Evolutionary conservation across 768 basidiomycete species (phyloP).

Genomic region (Collybia sp.): DNA sequence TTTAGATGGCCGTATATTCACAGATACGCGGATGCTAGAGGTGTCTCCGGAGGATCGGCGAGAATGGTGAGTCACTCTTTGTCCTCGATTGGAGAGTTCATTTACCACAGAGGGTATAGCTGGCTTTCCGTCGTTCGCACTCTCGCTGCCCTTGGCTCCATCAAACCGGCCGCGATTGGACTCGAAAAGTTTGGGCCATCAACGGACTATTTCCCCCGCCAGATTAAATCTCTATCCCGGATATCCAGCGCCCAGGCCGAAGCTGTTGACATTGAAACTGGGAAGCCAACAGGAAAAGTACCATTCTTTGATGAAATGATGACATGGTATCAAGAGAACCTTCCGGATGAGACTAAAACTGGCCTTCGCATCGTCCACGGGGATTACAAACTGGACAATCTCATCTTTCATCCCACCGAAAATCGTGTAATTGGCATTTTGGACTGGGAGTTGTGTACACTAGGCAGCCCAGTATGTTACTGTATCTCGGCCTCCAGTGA

Average conservation of each 20-base stretch:
- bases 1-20: slow-evolving; percentile 90
- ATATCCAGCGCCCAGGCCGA: slow-evolving; percentile 78
- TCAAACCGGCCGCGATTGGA: slow-evolving; percentile 62
- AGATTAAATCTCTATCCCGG: slow-evolving; percentile 83
- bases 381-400: slow-evolving; percentile 97
- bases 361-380: slow-evolving; percentile 92
- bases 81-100: background rate
- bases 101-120: slow-evolving; percentile 28
- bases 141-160: slow-evolving; percentile 61
- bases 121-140: slow-evolving; percentile 76
- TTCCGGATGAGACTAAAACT: slow-evolving; percentile 73
- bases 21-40: slow-evolving; percentile 74
- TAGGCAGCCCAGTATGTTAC: slow-evolving; percentile 77
- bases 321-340: slow-evolving; percentile 67
- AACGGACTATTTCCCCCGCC: slow-evolving; percentile 86
- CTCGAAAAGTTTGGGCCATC: slow-evolving; percentile 68
- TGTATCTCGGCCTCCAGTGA: too few species aligned
- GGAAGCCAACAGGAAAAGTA: slow-evolving; percentile 58
- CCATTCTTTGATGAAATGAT: slow-evolving; percentile 71
- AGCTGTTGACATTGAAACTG: slow-evolving; percentile 61
- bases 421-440: slow-evolving; percentile 91
- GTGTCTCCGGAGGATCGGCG: slow-evolving; percentile 54
- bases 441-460: slow-evolving; percentile 96
- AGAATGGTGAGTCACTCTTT: slow-evolving; percentile 53
- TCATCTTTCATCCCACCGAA: slow-evolving; percentile 91